Conservation (phyloP, 768 basidiomycete species). For the Lentinula boryana region DNA sequence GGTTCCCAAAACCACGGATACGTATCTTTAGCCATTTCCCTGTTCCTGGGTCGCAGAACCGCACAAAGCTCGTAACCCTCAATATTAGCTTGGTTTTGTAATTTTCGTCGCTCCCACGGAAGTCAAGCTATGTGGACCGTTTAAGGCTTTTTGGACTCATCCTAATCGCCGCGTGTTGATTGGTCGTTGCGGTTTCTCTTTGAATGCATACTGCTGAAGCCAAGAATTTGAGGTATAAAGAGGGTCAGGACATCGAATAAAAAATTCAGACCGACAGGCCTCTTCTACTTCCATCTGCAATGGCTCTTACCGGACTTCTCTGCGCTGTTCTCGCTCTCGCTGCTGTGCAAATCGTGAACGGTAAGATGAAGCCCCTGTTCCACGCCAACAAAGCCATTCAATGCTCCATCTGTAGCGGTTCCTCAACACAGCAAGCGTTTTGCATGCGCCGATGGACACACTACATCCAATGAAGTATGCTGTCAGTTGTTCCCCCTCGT, state of each 20-base stretch:
- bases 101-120: neutral
- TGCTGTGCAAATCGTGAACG: neutral
- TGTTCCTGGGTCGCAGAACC: neutral
- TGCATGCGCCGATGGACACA: slow-evolving; percentile 23
- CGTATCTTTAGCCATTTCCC: neutral
- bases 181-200: neutral
- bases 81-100: neutral
- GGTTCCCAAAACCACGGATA: neutral
- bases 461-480: slow-evolving; percentile 21
- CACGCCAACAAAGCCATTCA: neutral
- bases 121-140: neutral
- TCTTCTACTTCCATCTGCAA: neutral
- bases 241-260: neutral
- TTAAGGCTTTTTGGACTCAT: neutral
- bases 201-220: neutral
- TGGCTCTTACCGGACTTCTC: neutral
- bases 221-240: neutral
- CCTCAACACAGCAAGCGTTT: slow-evolving; percentile 13
- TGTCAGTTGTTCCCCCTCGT: slow-evolving; percentile 21
- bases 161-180: neutral
- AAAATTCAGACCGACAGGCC: neutral
- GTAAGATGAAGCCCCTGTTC: neutral
- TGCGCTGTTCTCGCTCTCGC: neutral
- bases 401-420: neutral
- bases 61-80: neutral